phyloP scores from a whole-genome alignment of 1,284 basidiomycete genomes.

The Rhodotorula sp. region DNA sequence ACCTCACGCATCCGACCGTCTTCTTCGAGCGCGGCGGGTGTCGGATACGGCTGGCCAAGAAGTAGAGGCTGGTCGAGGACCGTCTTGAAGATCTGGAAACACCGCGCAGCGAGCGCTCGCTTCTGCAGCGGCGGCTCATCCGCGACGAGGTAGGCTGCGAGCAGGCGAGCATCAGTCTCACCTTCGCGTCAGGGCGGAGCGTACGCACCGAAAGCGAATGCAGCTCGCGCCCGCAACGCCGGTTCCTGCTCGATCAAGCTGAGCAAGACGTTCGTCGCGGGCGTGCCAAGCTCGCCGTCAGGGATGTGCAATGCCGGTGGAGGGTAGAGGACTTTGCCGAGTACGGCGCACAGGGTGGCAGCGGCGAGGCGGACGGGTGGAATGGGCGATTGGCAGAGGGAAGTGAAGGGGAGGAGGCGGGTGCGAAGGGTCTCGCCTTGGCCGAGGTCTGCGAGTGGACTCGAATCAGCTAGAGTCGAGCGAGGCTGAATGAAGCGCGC shows the following conservation, averaged over 20 bases:
- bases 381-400: constrained; percentile 5
- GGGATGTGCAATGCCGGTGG: neutral
- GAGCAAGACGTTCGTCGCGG: constrained; percentile 16
- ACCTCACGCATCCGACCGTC: constrained; percentile 65
- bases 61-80: constrained; percentile 21
- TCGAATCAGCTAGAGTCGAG: too few species aligned
- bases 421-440: neutral
- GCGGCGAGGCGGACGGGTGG: constrained; percentile 37
- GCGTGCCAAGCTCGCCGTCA: neutral
- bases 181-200: neutral
- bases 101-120: constrained; percentile 62
- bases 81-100: constrained; percentile 29
- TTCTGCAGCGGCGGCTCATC: constrained; percentile 67
- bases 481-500: neutral
- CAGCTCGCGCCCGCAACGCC: constrained; percentile 25
- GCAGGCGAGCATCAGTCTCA: rapidly evolving
- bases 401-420: neutral
- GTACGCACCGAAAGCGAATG: constrained; percentile 29
- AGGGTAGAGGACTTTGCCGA: constrained; percentile 21
- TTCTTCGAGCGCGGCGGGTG: constrained; percentile 53
- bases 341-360: constrained; percentile 17
- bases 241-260: constrained; percentile 27
- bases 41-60: constrained; percentile 29
- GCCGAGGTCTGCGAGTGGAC: neutral
- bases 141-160: constrained; percentile 64